Percentiles rank a stretch among this genome's conserved stretches.
These are phyloP conservation scores for Ceriops zippeliana DNA, from an alignment of 345 rosid species.

Conservation along the genomic window DNA sequence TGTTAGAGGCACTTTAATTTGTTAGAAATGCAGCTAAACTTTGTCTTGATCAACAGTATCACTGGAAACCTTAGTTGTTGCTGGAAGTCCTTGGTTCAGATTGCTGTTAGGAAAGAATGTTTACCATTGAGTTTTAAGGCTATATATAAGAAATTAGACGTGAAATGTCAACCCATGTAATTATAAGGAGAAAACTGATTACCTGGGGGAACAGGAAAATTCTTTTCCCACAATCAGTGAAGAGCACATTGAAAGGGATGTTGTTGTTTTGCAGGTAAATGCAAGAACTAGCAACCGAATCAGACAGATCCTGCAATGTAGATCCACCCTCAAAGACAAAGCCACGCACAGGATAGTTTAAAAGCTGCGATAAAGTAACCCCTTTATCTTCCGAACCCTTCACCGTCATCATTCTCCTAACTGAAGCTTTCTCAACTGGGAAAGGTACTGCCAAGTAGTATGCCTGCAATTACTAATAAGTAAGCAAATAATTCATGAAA, in stretches of 20 bases:
- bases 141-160: too few relatives aligned
- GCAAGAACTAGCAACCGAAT: slow-evolving; percentile 1
- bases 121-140: too few relatives aligned
- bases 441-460: slow-evolving; percentile 1
- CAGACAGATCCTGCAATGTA: slow-evolving; percentile 1
- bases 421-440: slow-evolving; percentile 1
- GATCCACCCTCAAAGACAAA: neutral
- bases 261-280: slow-evolving; percentile 1
- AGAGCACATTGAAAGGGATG: neutral
- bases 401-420: neutral
- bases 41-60: too few relatives aligned
- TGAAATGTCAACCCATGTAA: neutral
- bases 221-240: slow-evolving; percentile 4
- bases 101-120: too few relatives aligned
- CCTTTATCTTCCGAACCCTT: neutral
- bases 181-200: neutral
- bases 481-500: neutral
- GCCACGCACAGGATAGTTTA: neutral
- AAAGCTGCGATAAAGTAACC: neutral
- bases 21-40: too few relatives aligned
- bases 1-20: too few relatives aligned
- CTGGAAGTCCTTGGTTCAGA: too few relatives aligned
- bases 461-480: neutral
- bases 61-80: too few relatives aligned
- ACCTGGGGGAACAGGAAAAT: slow-evolving; percentile 4